Percentiles rank a stretch among this genome's conserved stretches.
These are phyloP conservation scores for Fusarium pseudograminearum DNA, from an alignment of 2,329 filamentous ascomycete species.

Conservation along the genomic window DNA sequence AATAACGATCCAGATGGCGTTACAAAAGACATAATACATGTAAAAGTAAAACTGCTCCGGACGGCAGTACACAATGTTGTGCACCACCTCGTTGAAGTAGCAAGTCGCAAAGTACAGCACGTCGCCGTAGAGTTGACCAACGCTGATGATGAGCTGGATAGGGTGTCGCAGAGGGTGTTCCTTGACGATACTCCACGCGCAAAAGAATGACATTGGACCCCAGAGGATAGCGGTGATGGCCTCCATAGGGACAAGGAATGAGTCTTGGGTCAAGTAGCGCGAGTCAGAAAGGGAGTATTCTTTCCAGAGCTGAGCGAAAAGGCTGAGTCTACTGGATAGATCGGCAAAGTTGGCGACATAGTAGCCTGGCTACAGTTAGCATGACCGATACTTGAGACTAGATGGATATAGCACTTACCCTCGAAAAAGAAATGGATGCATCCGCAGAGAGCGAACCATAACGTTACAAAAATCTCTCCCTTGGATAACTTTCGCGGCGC, in stretches of 20 bases:
- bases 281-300: constrained; percentile 69
- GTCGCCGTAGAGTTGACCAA: constrained; percentile 65
- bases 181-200: constrained; percentile 59
- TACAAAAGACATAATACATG: constrained; percentile 65
- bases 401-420: constrained; percentile 41
- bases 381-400: fast-evolving
- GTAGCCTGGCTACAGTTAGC: constrained; percentile 55
- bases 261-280: constrained; percentile 64
- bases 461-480: constrained; percentile 68
- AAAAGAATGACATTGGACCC: constrained; percentile 65
- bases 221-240: constrained; percentile 64
- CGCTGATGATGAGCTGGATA: constrained; percentile 60
- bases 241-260: constrained; percentile 69
- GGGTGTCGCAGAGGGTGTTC: constrained; percentile 62
- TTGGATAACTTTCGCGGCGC: constrained; percentile 64
- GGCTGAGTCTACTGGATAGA: constrained; percentile 56
- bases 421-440: constrained; percentile 61
- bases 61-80: constrained; percentile 59
- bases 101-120: constrained; percentile 65
- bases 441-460: constrained; percentile 83
- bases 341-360: constrained; percentile 59
- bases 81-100: constrained; percentile 56
- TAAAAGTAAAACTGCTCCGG: constrained; percentile 66
- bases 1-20: constrained; percentile 66
- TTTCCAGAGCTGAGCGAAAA: constrained; percentile 69